Evolutionary conservation across 176 grass and related monocot genomes (phyloP), one percentile per base, ranked within the genome.

Genomic region (Musa acuminata): DNA sequence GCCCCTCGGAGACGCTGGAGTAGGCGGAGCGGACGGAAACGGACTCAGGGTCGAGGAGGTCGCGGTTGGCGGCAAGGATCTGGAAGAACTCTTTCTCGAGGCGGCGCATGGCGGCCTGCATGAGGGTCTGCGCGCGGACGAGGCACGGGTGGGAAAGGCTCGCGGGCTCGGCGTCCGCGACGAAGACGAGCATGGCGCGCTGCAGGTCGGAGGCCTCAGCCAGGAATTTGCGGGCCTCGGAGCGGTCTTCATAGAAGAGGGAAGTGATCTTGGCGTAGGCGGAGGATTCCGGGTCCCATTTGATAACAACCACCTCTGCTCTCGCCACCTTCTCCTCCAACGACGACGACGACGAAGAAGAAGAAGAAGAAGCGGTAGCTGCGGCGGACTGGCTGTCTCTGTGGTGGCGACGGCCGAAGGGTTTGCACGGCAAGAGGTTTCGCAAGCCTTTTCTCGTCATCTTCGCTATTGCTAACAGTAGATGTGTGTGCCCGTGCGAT

Each of bases 161-260:
- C 19, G 53, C 2, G 54, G 22, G 17, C 7, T 19, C 19, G 69
- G 22, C 22, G 11, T 29, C 71, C 17, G 82, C 75, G 9, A 84
- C 80, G 35, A 89, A 81, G 79, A 78, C 82, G 75, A 91, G 80
- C 80, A 96, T 90, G 67, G 84, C 80, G 0, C 88, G 82, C 76
- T 96, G 92, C 59, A 96, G 79, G 74, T 91, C 74, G 14, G 73
- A 50, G 21, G 74, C 69, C 0, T 84, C 83, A 9, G 29, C 69
- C 2, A 92, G 75, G 78, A 92, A 96, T 0, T 0, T 27, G 2
- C 24, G 13, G 60, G 76, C 51, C 62, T 87, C 84, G 54, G n/a
- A 21, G 19, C 54, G 62, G 35, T 85, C 64, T 80, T 85, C 82
- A 78, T 85, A 84, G 71, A 49, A 54, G 8, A 70, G 58, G 29